Base-by-base conservation (phyloP, 2,329 filamentous ascomycete genomes). In the Podosphaera aphanis region DNA sequence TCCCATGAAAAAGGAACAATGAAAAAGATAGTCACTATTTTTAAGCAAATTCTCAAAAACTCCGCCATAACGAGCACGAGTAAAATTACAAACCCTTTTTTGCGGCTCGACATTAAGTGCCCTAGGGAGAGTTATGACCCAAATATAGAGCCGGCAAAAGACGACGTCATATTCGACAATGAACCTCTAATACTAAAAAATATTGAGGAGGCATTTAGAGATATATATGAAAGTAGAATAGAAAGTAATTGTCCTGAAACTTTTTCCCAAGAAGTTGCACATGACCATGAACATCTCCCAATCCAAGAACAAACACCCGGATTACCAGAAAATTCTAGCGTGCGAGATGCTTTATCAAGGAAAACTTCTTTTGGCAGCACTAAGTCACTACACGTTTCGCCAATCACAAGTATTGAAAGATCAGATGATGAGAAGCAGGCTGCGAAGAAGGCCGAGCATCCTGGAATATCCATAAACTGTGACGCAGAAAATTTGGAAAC, bases 61-160 rank as follows among this genome's bases (percentile, higher is more conserved):
- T 47, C 52, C 50, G 51, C 51, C 39, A 20, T 40, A 3, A 49
- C 25, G 21, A 48, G 52, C 5, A 53, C 58, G 21, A 54, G 51
- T 40, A 43, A 50, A 8, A 51, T 64, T 19, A 66, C 64, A 16
- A 68, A 72, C 44, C 67, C 69, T 0, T 84, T 85, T 55, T 59
- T 84, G 36, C 66, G 66, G 36, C 59, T 86, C 33, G 70, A 74
- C 47, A 73, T 86, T 25, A 58, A 57, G 13, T 85, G 79, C 54
- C 68, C 73, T 0, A 56, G 63, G 1, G 67, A 67, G 19, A 75
- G 66, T 48, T 86, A 86, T 53, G 81, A 86, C 59, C 65, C 69
- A 1, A 86, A 85, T 51, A 60, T 85, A 5, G 74, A 83, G 49
- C 72, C 79, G 2, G 65, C 73, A 2, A 86, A 86, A 56, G 74